Evolutionary conservation across 169 alveolate genomes (phyloP).

Genomic region (Eimeria sp.): DNA sequence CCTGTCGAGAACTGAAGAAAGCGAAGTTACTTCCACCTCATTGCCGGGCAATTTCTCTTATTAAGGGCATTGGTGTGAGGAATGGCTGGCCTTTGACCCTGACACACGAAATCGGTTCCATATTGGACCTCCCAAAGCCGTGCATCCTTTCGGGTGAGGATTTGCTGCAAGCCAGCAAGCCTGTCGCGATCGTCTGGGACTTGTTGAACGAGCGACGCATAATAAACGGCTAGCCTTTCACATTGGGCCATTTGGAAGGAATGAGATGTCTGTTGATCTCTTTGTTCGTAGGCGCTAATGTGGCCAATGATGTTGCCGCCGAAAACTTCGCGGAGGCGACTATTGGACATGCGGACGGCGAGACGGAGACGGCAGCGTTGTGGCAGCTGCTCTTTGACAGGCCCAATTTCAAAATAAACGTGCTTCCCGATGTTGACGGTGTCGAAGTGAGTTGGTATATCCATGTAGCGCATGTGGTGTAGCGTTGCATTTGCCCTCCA

Average conservation of each 20-base stretch:
- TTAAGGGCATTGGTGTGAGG: slow-evolving; percentile 74
- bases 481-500: neutral
- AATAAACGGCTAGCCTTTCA: neutral
- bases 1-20: slow-evolving; percentile 73
- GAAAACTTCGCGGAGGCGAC: slow-evolving; percentile 97
- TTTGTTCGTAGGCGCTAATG: slow-evolving; percentile 92
- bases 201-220: neutral
- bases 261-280: slow-evolving; percentile 12
- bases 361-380: slow-evolving; percentile 85
- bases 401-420: slow-evolving; percentile 93
- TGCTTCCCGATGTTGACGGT: slow-evolving; percentile 94
- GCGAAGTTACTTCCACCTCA: slow-evolving; percentile 77
- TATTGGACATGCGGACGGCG: slow-evolving; percentile 92
- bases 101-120: slow-evolving; percentile 59
- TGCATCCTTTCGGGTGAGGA: slow-evolving; percentile 58
- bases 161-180: neutral
- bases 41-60: slow-evolving; percentile 75
- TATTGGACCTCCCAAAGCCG: slow-evolving; percentile 71
- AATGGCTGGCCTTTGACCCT: slow-evolving; percentile 68
- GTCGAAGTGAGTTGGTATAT: slow-evolving; percentile 89
- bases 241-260: neutral
- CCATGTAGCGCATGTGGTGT: neutral
- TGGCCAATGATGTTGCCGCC: slow-evolving; percentile 95
- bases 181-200: neutral
- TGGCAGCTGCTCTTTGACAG: slow-evolving; percentile 92